phyloP scores from a whole-genome alignment of 2,329 filamentous ascomycete genomes.

The Penicillium nordicum region DNA sequence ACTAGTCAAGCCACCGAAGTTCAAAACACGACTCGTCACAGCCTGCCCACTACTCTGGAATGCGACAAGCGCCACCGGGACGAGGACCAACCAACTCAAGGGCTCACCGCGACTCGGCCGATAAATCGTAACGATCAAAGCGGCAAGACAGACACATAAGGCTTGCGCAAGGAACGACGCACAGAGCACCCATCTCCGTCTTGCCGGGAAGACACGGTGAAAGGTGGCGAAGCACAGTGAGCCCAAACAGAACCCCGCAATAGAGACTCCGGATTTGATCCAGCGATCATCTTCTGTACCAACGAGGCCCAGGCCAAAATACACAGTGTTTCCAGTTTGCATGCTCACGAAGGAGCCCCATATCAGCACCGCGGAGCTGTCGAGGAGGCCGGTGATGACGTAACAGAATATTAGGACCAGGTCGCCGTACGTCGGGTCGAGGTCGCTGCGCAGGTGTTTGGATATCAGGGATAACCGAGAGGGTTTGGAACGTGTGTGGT shows the following conservation, averaged over 20 bases:
- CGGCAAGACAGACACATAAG: conserved; percentile 51
- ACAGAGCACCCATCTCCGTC: conserved; percentile 43
- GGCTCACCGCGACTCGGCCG: conserved; percentile 46
- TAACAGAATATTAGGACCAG: conserved; percentile 69
- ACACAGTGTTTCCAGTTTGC: conserved; percentile 84
- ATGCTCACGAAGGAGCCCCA: conserved; percentile 81
- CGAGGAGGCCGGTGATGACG: conserved; percentile 71
- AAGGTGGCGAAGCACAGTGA: conserved; percentile 68
- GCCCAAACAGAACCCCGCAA: conserved; percentile 67
- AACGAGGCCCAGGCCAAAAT: conserved; percentile 67
- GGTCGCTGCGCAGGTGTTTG: conserved; percentile 35
- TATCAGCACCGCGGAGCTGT: conserved; percentile 71
- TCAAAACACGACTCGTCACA: conserved; percentile 67
- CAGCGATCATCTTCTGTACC: conserved; percentile 55
- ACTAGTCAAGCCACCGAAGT: conserved; percentile 68
- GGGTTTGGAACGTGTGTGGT: not conserved
- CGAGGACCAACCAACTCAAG: conserved; percentile 55
- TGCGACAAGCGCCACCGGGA: conserved; percentile 66
- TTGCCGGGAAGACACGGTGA: conserved; percentile 53
- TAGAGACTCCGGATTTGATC: conserved; percentile 69
- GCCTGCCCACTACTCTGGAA: conserved; percentile 78
- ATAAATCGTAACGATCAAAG: conserved; percentile 52
- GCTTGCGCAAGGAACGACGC: conserved; percentile 56
- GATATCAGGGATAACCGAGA: not conserved
- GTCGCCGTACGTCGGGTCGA: conserved; percentile 64